Evolutionary conservation across 1,284 basidiomycete species (phyloP), one percentile per base, ranked within the genome.

Genomic region (Apiotrichum siamense): DNA sequence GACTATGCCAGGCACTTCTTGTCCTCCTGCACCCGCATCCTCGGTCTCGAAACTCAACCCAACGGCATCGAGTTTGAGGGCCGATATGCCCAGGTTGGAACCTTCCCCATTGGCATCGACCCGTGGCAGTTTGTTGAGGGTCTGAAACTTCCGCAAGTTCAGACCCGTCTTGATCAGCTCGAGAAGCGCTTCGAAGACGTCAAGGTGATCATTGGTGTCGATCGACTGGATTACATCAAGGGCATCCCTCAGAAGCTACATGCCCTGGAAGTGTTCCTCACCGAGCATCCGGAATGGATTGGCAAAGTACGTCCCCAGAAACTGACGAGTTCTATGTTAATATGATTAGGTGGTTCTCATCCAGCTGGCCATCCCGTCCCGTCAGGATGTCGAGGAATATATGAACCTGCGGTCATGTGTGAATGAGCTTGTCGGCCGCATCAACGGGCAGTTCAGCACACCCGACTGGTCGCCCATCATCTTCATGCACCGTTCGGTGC

Each of bases 391-490:
- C 46, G 96, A 98, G 74, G 94, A 98, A 75, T 98, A 98, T 71
- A 94, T 98, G 75, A 97, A 97, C 75, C 76, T 98, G 57, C 84
- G 96, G 10, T 86, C 91, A 11, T 92, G 87, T 2, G 93, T 98
- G 44, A 98, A 98, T 77, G 94, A 98, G 72, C 83, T 97, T 33
- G 94, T 98, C 15, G 96, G 96, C 0, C 83, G 94, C 26, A 97
- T 98, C 77, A 98, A 98, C 67, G 96, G 96, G 7, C 85, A 91
- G 10, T 98, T 97, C 66, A 96, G 96, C 21, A 97, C 94, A 0
- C 92, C 97, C 59, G 93, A 97, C 64, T 96, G 93, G 70, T 96
- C 97, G 87, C 94, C 94, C 4, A 98, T 98, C 59, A 94, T 98
- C 72, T 97, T 96, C 74, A 87, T 98, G 87, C 91, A 96, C 80